These are phyloP conservation scores for Schizonepeta tenuifolia DNA, from an alignment of 257 asterid species.

Conservation along the genomic window DNA sequence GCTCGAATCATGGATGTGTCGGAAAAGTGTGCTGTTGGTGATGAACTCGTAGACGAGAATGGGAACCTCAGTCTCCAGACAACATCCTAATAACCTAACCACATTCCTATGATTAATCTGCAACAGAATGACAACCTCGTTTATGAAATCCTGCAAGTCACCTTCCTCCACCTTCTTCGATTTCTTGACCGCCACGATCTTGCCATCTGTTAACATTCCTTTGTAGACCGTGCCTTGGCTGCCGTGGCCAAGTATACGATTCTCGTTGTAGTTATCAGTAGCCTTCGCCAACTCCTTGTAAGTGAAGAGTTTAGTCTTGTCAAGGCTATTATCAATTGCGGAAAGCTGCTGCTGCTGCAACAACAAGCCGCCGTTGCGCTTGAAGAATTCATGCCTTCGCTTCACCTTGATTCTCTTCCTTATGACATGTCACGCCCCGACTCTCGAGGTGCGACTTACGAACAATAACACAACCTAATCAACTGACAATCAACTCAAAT, in stretches of 20 bases:
- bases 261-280: constrained; percentile 41
- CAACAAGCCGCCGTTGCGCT: constrained; percentile 43
- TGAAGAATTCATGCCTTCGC: constrained; percentile 35
- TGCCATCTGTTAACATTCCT: constrained; percentile 42
- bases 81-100: constrained; percentile 37
- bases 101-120: constrained; percentile 42
- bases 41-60: constrained; percentile 40
- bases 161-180: constrained; percentile 36
- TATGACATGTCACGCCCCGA: no score
- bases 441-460: no score
- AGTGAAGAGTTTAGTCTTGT: constrained; percentile 39
- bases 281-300: constrained; percentile 39
- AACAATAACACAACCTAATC: no score
- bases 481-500: no score
- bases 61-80: constrained; percentile 41
- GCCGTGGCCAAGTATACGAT: constrained; percentile 46
- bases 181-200: constrained; percentile 50
- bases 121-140: constrained; percentile 47
- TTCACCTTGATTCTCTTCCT: constrained; percentile 25
- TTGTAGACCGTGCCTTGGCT: constrained; percentile 31
- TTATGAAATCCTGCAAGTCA: constrained; percentile 44
- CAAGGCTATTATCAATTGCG: constrained; percentile 32
- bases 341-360: constrained; percentile 43
- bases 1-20: constrained; percentile 35
- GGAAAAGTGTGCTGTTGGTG: constrained; percentile 33